Evolutionary conservation across 257 asterid species (phyloP).

Genomic region (Solanum bulbocastanum): DNA sequence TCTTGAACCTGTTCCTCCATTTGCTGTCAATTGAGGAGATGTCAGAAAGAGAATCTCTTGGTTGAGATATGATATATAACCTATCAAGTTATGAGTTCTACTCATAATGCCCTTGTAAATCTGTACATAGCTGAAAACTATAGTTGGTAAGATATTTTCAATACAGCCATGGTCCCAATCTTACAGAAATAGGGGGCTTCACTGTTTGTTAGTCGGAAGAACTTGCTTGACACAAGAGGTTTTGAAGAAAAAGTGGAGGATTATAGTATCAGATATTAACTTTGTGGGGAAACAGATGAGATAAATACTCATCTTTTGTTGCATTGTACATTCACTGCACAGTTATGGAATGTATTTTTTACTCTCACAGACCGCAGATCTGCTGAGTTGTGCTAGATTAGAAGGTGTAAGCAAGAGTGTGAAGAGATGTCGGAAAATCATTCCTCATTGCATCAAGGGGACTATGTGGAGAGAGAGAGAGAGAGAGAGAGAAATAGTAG

Average conservation of each 20-base stretch:
- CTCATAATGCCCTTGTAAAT: slow-evolving; percentile 29
- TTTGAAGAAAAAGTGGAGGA: not conserved
- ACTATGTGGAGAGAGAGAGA: not conserved
- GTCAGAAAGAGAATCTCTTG: not conserved
- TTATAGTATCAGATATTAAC: not conserved
- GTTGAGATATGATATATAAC: slow-evolving; percentile 3
- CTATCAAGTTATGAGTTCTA: slow-evolving; percentile 16
- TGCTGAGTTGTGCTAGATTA: not conserved
- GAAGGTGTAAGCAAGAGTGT: not conserved
- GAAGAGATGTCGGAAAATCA: not conserved
- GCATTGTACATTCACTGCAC: not conserved
- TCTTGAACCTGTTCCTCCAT: slow-evolving; percentile 5
- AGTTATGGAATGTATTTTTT: not conserved
- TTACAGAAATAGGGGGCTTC: not conserved
- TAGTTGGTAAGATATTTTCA: slow-evolving; percentile 3
- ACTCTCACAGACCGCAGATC: not conserved
- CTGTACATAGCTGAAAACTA: slow-evolving; percentile 33
- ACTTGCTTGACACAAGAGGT: not conserved
- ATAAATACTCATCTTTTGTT: not conserved
- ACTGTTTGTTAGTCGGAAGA: not conserved
- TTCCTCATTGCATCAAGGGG: not conserved
- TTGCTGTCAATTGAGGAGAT: slow-evolving; percentile 11
- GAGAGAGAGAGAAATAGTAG: not conserved
- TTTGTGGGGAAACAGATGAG: not conserved
- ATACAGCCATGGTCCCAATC: slow-evolving; percentile 1